Conservation (phyloP, 495 filamentous ascomycete species). For the Daldinia vernicosa region DNA sequence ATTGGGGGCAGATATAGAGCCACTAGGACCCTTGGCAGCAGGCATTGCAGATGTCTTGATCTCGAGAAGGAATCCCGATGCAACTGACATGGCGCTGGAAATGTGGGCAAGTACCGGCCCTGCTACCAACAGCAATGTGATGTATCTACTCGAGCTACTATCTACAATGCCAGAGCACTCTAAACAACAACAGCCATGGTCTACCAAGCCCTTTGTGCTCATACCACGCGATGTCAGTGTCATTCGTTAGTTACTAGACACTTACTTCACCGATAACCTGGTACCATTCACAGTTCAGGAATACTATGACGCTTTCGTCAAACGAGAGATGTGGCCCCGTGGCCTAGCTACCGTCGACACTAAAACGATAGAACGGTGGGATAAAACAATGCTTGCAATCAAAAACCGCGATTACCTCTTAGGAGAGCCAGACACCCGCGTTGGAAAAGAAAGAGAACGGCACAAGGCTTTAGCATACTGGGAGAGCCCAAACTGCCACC, state of each 20-base stretch:
- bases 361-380: not conserved
- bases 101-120: not conserved
- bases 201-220: not conserved
- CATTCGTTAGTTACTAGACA: not conserved
- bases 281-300: not conserved
- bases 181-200: no score
- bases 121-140: not conserved
- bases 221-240: not conserved
- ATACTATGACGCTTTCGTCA: not conserved
- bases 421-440: not conserved
- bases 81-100: not conserved
- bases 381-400: not conserved
- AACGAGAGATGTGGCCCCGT: not conserved
- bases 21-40: not conserved
- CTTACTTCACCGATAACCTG: no score
- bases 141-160: not conserved
- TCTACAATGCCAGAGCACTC: no score
- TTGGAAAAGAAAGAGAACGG: not conserved
- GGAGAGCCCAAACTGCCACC: not conserved
- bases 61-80: not conserved
- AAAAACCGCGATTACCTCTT: not conserved
- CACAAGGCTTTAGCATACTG: not conserved
- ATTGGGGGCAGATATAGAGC: not conserved
- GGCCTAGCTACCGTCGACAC: not conserved
- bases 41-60: not conserved